Conservation (phyloP, 352 stramenopile species). For the Phytophthora hybrid region DNA sequence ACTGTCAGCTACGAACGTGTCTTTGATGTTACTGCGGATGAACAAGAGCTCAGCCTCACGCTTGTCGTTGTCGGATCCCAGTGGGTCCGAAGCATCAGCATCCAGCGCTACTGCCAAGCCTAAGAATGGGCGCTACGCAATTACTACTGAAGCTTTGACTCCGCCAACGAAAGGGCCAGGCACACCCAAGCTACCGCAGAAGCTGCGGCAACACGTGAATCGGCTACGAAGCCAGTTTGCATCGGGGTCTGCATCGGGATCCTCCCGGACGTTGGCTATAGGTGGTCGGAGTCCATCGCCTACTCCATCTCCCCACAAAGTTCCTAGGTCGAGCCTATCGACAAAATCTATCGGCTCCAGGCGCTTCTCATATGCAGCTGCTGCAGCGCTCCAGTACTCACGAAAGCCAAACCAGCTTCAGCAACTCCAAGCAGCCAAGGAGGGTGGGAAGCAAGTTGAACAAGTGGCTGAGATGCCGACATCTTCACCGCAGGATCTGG, state of each 20-base stretch:
- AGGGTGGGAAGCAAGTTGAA: constrained; percentile 20
- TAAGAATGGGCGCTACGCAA: constrained; percentile 26
- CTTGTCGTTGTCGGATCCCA: constrained; percentile 14
- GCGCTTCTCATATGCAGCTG: constrained; percentile 29
- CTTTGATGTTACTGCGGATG: constrained; percentile 39
- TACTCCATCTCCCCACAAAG: constrained; percentile 19
- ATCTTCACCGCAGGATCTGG: constrained; percentile 2
- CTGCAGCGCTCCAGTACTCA: constrained; percentile 43
- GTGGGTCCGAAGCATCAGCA: constrained; percentile 5
- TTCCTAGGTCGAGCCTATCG: constrained; percentile 13
- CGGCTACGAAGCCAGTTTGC: constrained; percentile 58
- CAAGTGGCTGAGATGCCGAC: neutral
- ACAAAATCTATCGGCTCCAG: constrained; percentile 18
- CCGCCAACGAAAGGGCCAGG: constrained; percentile 15
- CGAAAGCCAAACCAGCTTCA: constrained; percentile 47
- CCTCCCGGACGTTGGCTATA: constrained; percentile 24
- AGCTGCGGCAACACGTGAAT: constrained; percentile 62
- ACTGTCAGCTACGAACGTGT: constrained; percentile 21
- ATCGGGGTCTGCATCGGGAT: constrained; percentile 25
- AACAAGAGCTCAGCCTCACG: constrained; percentile 35
- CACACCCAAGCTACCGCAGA: constrained; percentile 55
- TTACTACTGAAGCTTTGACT: constrained; percentile 4
- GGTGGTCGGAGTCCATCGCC: constrained; percentile 23
- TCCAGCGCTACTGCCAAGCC: constrained; percentile 9
- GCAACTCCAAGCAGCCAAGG: constrained; percentile 32